Percentiles rank a stretch among this genome's conserved stretches.
These are phyloP conservation scores for Phallus indusiatus DNA, from an alignment of 768 basidiomycete genomes.

Conservation along the genomic window DNA sequence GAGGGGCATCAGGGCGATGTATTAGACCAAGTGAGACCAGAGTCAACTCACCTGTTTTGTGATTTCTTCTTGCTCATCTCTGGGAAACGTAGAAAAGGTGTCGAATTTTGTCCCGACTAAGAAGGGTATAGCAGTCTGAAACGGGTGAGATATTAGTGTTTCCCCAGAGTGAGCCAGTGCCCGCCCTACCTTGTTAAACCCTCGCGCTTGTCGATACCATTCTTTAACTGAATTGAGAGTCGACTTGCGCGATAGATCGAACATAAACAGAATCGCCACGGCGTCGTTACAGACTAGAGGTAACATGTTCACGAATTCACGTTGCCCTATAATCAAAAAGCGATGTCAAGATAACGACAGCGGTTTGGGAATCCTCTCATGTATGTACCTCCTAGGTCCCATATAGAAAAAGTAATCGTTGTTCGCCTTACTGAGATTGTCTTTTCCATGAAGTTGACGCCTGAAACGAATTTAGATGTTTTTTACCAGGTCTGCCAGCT, in stretches of 20 bases:
- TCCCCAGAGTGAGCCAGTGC: neutral
- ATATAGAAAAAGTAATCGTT: constrained; percentile 98
- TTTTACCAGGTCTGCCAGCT: neutral
- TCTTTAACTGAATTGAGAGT: constrained; percentile 98
- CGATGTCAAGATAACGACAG: neutral
- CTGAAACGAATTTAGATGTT: constrained; percentile 22
- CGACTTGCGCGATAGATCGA: constrained; percentile 94
- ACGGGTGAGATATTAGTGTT: neutral
- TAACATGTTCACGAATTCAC: constrained; percentile 99
- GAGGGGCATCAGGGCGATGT: constrained; percentile 5
- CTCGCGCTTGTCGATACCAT: constrained; percentile 98
- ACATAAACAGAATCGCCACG: constrained; percentile 99
- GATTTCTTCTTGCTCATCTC: constrained; percentile 98
- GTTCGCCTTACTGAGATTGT: constrained; percentile 97
- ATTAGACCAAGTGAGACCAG: neutral
- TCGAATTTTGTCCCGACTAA: constrained; percentile 98
- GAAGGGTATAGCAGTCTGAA: constrained; percentile 94
- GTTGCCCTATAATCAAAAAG: constrained; percentile 41
- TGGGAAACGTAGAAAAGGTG: constrained; percentile 88
- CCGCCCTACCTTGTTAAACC: constrained; percentile 87
- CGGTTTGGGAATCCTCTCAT: neutral
- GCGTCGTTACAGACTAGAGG: constrained; percentile 98
- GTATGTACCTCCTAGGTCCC: constrained; percentile 73
- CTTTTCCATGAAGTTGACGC: constrained; percentile 99
- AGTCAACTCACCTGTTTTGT: constrained; percentile 72